Conservation (phyloP, 768 basidiomycete genomes). For the Amanita brunnescens region DNA sequence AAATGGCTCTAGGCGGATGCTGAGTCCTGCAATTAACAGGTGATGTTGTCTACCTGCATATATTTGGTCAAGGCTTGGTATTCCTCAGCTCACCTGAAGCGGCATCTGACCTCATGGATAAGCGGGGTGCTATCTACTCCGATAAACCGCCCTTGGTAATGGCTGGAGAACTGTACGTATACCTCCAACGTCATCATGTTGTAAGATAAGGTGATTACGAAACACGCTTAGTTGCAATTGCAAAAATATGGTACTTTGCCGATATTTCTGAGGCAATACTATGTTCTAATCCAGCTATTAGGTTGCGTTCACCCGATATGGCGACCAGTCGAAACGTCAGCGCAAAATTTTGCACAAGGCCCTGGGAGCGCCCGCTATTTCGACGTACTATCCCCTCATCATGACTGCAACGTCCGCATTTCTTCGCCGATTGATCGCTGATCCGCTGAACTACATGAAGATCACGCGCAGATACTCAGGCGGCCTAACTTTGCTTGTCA, state of each 20-base stretch:
- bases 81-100: slow-evolving; percentile 58
- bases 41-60: slow-evolving; percentile 53
- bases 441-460: slow-evolving; percentile 26
- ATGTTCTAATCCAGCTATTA: slow-evolving; percentile 11
- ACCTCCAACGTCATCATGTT: slow-evolving; percentile 3
- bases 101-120: slow-evolving; percentile 58
- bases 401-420: slow-evolving; percentile 48
- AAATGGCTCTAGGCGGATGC: slow-evolving; percentile 2
- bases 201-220: slow-evolving; percentile 10
- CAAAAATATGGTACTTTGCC: slow-evolving; percentile 46
- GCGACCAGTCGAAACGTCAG: slow-evolving; percentile 53
- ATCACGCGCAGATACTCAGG: slow-evolving; percentile 49
- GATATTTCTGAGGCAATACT: not conserved
- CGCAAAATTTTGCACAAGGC: slow-evolving; percentile 61
- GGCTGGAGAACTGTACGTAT: slow-evolving; percentile 58
- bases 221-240: slow-evolving; percentile 44
- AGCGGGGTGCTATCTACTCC: slow-evolving; percentile 61
- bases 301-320: slow-evolving; percentile 62
- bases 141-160: slow-evolving; percentile 66
- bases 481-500: slow-evolving; percentile 43
- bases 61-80: slow-evolving; percentile 58
- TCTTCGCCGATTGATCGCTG: slow-evolving; percentile 43
- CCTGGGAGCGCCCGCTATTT: slow-evolving; percentile 43
- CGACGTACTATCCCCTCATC: slow-evolving; percentile 49
- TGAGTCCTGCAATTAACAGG: slow-evolving; percentile 29